These are phyloP conservation scores for Penicillium psychrosexuale DNA, from an alignment of 2,329 filamentous ascomycete species.

Conservation along the genomic window DNA sequence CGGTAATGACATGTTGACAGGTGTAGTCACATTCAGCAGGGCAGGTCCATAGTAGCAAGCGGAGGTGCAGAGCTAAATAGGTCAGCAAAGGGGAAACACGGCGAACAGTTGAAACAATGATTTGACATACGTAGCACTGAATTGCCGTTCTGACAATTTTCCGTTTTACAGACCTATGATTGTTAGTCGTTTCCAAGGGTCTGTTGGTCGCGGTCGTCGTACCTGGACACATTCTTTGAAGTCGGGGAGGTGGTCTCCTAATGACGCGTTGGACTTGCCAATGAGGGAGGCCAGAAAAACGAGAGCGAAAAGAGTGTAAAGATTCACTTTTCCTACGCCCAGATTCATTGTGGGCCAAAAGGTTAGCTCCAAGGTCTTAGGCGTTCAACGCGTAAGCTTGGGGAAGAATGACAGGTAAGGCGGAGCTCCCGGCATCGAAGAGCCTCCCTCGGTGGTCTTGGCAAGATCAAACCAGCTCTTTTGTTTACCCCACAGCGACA, in stretches of 20 bases:
- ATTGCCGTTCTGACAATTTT: constrained; percentile 71
- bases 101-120: background rate
- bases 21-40: constrained; percentile 94
- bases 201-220: constrained; percentile 17
- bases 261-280: constrained; percentile 59
- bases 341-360: constrained; percentile 29
- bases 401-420: constrained; percentile 11
- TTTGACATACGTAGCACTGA: constrained; percentile 66
- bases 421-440: constrained; percentile 18
- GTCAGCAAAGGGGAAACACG: constrained; percentile 14
- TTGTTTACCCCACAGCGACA: constrained; percentile 5
- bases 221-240: constrained; percentile 86
- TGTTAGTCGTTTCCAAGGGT: constrained; percentile 17
- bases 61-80: constrained; percentile 70
- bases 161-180: constrained; percentile 68
- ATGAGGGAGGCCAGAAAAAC: constrained; percentile 34
- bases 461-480: constrained; percentile 9
- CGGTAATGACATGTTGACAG: constrained; percentile 90
- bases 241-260: constrained; percentile 80
- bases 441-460: constrained; percentile 20
- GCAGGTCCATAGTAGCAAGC: constrained; percentile 88
- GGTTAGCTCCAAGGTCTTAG: constrained; percentile 6
- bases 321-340: constrained; percentile 16
- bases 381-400: constrained; percentile 18
- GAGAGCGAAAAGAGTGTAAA: constrained; percentile 30